Conservation (phyloP, 2,329 filamentous ascomycete species). For the Lasiodiplodia sp. region DNA sequence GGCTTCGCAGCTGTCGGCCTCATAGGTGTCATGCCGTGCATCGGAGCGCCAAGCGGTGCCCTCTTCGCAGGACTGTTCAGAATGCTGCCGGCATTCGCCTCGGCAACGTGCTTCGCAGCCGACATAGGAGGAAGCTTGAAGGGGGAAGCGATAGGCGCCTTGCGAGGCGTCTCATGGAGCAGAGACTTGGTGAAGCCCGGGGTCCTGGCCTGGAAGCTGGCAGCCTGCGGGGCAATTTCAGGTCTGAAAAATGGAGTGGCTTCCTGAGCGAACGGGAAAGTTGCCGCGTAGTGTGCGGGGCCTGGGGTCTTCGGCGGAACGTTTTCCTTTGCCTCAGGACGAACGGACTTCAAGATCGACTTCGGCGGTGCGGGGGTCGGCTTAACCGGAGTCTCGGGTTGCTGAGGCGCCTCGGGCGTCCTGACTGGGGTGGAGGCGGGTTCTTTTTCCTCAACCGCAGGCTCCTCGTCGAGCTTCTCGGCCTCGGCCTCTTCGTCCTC, state of each 20-base stretch:
- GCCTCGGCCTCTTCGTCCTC: neutral
- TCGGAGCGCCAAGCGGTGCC: constrained; percentile 8
- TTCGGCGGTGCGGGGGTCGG: constrained; percentile 8
- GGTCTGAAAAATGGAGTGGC: constrained; percentile 28
- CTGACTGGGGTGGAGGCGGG: constrained; percentile 9
- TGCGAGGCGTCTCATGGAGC: constrained; percentile 29
- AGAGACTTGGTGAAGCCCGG: constrained; percentile 27
- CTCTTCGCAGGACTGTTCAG: constrained; percentile 27
- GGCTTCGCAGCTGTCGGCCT: constrained; percentile 11
- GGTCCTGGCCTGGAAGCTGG: constrained; percentile 22
- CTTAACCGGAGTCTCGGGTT: constrained; percentile 11
- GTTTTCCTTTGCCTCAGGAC: constrained; percentile 12
- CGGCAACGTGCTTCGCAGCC: constrained; percentile 17
- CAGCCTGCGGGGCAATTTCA: neutral
- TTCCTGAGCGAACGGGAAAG: constrained; percentile 20
- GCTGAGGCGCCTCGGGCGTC: constrained; percentile 3
- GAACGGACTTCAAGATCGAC: neutral
- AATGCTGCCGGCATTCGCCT: neutral
- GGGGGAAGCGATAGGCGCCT: constrained; percentile 23
- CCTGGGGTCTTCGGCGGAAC: constrained; percentile 16
- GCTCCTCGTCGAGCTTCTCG: neutral
- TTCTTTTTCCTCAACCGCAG: neutral
- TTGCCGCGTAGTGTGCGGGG: constrained; percentile 4
- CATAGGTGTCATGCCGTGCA: constrained; percentile 21
- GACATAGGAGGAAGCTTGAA: constrained; percentile 30